These are phyloP conservation scores for Quercus glauca DNA, from an alignment of 306 rosid species.

Conservation along the genomic window DNA sequence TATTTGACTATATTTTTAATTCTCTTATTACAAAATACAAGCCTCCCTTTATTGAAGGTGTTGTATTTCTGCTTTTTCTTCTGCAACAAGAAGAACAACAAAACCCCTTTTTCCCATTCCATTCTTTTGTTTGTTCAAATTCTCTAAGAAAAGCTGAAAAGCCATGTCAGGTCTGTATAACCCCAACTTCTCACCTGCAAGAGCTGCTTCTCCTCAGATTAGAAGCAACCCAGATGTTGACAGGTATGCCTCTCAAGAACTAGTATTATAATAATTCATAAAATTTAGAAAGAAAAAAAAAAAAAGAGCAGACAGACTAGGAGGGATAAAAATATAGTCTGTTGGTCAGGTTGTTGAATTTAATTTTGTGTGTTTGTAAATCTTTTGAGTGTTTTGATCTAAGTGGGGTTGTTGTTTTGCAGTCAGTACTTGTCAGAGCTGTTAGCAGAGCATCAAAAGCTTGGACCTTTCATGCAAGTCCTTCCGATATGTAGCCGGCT, in stretches of 20 bases:
- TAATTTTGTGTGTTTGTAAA: conserved; percentile 26
- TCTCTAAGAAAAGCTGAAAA: conserved; percentile 35
- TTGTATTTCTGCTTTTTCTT: conserved; percentile 54
- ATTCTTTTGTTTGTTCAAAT: conserved; percentile 46
- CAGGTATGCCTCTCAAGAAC: conserved; percentile 39
- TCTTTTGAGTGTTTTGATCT: conserved; percentile 40
- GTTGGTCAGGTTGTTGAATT: neutral
- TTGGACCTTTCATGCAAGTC: conserved; percentile 86
- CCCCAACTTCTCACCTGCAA: conserved; percentile 91
- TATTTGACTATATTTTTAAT: neutral
- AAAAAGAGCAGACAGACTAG: neutral
- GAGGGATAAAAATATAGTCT: conserved; percentile 2
- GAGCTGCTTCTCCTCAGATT: conserved; percentile 98
- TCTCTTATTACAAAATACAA: conserved; percentile 45
- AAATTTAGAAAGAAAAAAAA: neutral
- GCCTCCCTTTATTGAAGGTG: conserved; percentile 48
- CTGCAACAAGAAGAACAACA: conserved; percentile 59
- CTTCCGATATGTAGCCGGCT: conserved; percentile 90
- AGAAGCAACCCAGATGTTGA: conserved; percentile 79
- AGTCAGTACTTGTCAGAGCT: conserved; percentile 94
- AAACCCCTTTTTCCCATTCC: conserved; percentile 49
- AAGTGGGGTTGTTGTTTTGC: conserved; percentile 14
- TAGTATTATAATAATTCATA: conserved; percentile 21
- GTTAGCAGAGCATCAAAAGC: conserved; percentile 90
- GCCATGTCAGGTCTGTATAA: conserved; percentile 93